Percentiles rank a stretch among this genome's conserved stretches.
These are phyloP conservation scores for Didymella lethalis DNA, from an alignment of 2,329 filamentous ascomycete species.

Conservation along the genomic window DNA sequence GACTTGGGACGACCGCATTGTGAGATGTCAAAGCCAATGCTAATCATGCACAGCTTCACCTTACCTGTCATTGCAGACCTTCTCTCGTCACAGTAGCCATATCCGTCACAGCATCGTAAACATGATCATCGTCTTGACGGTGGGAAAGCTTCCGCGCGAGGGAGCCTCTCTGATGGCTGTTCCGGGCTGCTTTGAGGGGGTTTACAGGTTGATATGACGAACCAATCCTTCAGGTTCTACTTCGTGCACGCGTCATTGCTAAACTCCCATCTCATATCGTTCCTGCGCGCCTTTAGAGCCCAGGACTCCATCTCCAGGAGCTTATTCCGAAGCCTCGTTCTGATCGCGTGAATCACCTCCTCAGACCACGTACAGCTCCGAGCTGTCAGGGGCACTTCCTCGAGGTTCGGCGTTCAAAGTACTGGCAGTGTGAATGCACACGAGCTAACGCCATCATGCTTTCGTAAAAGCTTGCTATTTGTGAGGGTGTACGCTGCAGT, in stretches of 20 bases:
- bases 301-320: neutral
- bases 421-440: neutral
- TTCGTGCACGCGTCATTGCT: neutral
- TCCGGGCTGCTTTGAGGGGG: neutral
- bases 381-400: neutral
- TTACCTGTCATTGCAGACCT: neutral
- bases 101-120: neutral
- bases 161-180: neutral
- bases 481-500: neutral
- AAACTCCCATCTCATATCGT: constrained; percentile 1
- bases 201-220: neutral
- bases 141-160: neutral
- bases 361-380: neutral
- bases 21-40: neutral
- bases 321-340: neutral
- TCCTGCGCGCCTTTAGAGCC: neutral
- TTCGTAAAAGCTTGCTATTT: neutral
- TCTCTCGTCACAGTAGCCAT: neutral
- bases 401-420: neutral
- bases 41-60: neutral
- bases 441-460: neutral
- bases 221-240: neutral
- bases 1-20: neutral
- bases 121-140: neutral
- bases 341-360: neutral